Base-by-base conservation (phyloP, 148 eudicot species). In the Nyssa sinensis region DNA sequence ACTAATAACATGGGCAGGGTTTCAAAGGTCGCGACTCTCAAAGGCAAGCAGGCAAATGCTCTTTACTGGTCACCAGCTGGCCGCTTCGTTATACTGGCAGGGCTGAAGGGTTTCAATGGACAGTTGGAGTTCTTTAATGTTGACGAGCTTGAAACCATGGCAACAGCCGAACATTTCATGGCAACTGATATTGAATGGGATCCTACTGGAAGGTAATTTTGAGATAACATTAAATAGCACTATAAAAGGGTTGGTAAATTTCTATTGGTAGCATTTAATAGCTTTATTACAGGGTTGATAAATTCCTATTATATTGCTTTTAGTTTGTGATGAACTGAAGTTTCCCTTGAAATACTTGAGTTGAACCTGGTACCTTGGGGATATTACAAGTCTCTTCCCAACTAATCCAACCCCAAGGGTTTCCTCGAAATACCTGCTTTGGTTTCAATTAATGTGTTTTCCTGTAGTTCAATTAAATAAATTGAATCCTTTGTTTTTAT, bases 61-160 rank as follows among this genome's bases (percentile, higher is more conserved):
- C 93, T 92, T 8, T 90, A 74, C 80, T 92, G 94, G 94, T 92
- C 97, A n/a, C 97, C 97, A 49, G 71, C 74, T 68, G 97, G 97
- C 24, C 83, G 88, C 5, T 89, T 81, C 62, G 77, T 92, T 3
- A 76, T 92, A 39, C 68, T 89, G 73, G 97, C 97, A 3, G 97
- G 97, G 58, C 68, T 92, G 77, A 90, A 90, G 84, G 89, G 90
- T 12, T 85, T 90, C 29, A 90, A 92, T 81, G 97, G 97, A 35
- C 97, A 90, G 75, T 70, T 90, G 75, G 97, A 92, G 65, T 92
- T 92, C 67, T 92, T 74, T 71, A 84, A 90, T 80, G 94, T 88
- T 66, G 97, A 92, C 72, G 97, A 90, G 80, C 94, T 92, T 83
- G 94, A 92, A 78, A 92, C 97, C 66, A 90, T 92, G 97, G 94